A percentile compares a stretch with the other conserved stretches of the same genome.
These are phyloP conservation scores for Candida loeiensis DNA, from an alignment of 805 yeast species.

Conservation along the genomic window DNA sequence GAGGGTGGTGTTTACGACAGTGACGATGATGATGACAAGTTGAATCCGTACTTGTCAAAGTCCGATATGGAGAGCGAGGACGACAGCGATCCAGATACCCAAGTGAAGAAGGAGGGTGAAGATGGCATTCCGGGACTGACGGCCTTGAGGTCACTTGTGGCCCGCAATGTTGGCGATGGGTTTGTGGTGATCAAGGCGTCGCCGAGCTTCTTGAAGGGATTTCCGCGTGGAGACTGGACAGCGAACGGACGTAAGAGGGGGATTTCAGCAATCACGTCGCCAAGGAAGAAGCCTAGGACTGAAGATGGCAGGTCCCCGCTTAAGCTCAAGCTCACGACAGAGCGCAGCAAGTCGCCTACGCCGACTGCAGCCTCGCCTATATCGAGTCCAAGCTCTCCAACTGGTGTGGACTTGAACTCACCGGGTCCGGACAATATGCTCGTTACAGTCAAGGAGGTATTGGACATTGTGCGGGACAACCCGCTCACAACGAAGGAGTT, in stretches of 20 bases:
- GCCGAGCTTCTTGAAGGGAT: conserved; percentile 52
- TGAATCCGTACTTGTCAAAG: conserved; percentile 69
- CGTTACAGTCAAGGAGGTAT: conserved; percentile 71
- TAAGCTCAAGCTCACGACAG: conserved; percentile 23
- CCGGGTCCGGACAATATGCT: conserved; percentile 40
- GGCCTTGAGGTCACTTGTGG: conserved; percentile 14
- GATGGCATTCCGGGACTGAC: background rate
- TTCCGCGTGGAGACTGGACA: conserved; percentile 85
- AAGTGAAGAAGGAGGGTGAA: conserved; percentile 29
- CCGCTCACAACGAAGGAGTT: conserved; percentile 63
- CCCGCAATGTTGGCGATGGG: conserved; percentile 33
- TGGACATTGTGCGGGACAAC: conserved; percentile 53
- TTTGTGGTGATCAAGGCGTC: conserved; percentile 63
- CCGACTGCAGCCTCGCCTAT: conserved; percentile 11
- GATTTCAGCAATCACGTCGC: conserved; percentile 17
- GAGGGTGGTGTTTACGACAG: conserved; percentile 89
- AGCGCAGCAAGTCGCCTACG: conserved; percentile 14
- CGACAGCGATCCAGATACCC: conserved; percentile 46
- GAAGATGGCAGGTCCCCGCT: conserved; percentile 31
- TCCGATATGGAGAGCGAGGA: conserved; percentile 59
- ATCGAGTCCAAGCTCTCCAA: conserved; percentile 7
- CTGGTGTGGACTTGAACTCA: conserved; percentile 27
- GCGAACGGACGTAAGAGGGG: conserved; percentile 49
- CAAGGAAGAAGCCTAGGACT: conserved; percentile 38
- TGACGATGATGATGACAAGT: conserved; percentile 63